Percentiles rank a stretch among this genome's conserved stretches.
phyloP scores from a whole-genome alignment of 164 flowering plant genomes.

The Annona cherimola region DNA sequence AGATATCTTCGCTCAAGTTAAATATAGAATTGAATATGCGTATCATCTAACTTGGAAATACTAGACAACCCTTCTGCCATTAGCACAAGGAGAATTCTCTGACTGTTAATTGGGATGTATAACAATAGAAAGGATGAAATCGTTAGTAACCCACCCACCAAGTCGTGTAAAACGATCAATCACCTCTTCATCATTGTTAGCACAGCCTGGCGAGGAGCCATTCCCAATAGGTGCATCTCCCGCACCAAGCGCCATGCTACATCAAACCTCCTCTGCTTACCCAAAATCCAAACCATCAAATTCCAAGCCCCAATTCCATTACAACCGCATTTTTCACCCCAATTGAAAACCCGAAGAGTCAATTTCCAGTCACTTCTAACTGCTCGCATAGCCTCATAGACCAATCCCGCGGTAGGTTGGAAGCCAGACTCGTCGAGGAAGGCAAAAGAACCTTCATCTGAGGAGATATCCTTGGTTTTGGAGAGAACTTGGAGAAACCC shows the following conservation, averaged over 20 bases:
- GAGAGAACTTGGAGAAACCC: conserved; percentile 30
- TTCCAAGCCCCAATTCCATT: conserved; percentile 29
- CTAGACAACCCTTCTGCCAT: no score
- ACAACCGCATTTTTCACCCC: conserved; percentile 51
- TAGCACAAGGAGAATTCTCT: no score
- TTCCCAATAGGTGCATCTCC: conserved; percentile 32
- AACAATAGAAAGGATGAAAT: not conserved
- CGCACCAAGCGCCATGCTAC: conserved; percentile 73
- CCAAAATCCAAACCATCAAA: conserved; percentile 77
- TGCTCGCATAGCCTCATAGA: conserved; percentile 53
- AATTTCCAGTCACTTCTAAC: conserved; percentile 63
- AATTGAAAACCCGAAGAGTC: conserved; percentile 68
- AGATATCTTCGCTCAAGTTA: no score
- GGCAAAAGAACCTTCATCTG: conserved; percentile 44
- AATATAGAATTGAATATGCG: no score
- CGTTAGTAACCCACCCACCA: not conserved
- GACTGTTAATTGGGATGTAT: no score
- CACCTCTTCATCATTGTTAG: conserved; percentile 77
- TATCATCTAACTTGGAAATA: no score
- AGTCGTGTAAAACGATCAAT: not conserved
- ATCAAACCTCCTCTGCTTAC: conserved; percentile 51
- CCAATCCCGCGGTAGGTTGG: conserved; percentile 28
- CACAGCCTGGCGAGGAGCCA: conserved; percentile 43
- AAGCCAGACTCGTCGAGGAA: conserved; percentile 43
- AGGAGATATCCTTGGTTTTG: conserved; percentile 24